phyloP scores from a whole-genome alignment of 2,329 filamentous ascomycete genomes.

The Fusarium torreyae region DNA sequence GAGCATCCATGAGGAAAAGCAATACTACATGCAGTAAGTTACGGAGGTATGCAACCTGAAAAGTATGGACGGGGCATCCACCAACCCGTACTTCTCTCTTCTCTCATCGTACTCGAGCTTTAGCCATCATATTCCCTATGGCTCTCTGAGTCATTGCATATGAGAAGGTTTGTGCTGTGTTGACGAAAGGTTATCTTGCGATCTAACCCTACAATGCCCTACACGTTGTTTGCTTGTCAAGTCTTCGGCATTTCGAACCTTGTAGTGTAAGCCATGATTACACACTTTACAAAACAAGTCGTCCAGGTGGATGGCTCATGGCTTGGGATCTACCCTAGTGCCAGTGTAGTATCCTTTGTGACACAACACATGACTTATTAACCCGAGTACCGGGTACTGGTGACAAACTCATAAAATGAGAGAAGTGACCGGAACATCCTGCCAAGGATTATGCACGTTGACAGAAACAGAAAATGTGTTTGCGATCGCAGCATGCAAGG shows the following conservation, averaged over 20 bases:
- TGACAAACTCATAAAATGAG: neutral
- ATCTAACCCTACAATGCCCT: neutral
- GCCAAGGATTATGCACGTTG: neutral
- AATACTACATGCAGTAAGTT: too few relatives aligned
- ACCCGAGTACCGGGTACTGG: slow-evolving; percentile 4
- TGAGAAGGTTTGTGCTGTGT: neutral
- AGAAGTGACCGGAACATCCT: neutral
- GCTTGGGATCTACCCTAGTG: neutral
- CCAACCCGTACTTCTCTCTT: neutral
- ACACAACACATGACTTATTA: neutral
- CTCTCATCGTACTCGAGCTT: neutral
- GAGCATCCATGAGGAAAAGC: too few relatives aligned
- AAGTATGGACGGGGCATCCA: too few relatives aligned
- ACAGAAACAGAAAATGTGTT: neutral
- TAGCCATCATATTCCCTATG: too few relatives aligned
- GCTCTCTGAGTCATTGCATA: neutral
- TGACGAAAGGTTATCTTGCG: slow-evolving; percentile 9
- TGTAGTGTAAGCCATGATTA: neutral
- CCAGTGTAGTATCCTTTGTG: too few relatives aligned
- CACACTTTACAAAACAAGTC: too few relatives aligned
- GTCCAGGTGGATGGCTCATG: neutral
- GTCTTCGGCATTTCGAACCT: neutral
- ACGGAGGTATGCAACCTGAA: too few relatives aligned
- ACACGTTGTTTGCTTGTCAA: neutral
- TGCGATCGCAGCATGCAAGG: neutral